A percentile compares a stretch with the other conserved stretches of the same genome.
These are phyloP conservation scores for Aquanectria penicillioides DNA, from an alignment of 2,329 filamentous ascomycete species.

Conservation along the genomic window DNA sequence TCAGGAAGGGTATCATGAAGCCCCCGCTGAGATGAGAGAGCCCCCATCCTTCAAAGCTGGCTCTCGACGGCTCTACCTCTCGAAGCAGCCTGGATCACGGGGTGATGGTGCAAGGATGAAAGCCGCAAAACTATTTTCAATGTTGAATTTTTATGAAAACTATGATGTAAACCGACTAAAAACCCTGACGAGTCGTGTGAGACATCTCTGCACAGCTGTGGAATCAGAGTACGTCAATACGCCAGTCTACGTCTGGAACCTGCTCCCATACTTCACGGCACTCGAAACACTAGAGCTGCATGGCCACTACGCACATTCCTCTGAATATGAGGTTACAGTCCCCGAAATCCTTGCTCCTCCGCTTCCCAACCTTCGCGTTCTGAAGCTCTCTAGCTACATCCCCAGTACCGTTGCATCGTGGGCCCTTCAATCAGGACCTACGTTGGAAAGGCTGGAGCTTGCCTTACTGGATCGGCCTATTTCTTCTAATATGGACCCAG, in stretches of 20 bases:
- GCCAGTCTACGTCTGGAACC: conserved; percentile 9
- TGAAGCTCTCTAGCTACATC: conserved; percentile 27
- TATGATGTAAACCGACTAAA: background rate
- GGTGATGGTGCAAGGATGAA: background rate
- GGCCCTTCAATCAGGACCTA: conserved; percentile 2
- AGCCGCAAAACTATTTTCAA: background rate
- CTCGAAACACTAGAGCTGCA: conserved; percentile 28
- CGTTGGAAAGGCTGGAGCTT: conserved; percentile 25
- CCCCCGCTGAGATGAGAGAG: conserved; percentile 13
- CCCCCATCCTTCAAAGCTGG: conserved; percentile 1
- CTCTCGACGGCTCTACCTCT: conserved; percentile 1
- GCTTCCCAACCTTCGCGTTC: conserved; percentile 8
- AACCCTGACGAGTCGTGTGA: conserved; percentile 10
- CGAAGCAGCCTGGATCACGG: no score
- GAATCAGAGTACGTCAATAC: background rate
- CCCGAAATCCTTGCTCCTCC: background rate
- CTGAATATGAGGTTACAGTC: background rate
- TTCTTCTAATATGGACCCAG: no score
- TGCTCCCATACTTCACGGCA: conserved; percentile 25
- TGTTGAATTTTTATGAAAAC: background rate
- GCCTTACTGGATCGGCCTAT: conserved; percentile 24
- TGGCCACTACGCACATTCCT: background rate
- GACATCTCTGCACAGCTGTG: conserved; percentile 21
- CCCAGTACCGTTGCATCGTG: conserved; percentile 8
- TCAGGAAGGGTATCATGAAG: conserved; percentile 23